Evolutionary conservation across 1,284 basidiomycete genomes (phyloP).

Genomic region (Leccinum solheimii): DNA sequence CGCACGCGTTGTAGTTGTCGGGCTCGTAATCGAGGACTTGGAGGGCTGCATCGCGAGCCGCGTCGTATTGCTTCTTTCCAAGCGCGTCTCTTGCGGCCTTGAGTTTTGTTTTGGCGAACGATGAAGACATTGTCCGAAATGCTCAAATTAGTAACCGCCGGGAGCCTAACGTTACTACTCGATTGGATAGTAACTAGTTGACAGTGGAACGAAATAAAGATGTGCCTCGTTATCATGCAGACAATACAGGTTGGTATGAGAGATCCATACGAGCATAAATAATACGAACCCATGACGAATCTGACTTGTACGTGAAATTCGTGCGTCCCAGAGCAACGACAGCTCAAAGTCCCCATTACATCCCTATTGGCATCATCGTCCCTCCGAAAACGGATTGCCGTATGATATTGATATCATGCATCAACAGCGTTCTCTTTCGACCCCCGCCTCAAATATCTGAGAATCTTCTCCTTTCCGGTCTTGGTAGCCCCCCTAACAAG

Average conservation of each 20-base stretch:
- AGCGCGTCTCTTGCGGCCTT: constrained; percentile 81
- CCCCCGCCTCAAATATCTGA: constrained; percentile 22
- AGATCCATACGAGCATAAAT: constrained; percentile 4
- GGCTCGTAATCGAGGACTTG: constrained; percentile 73
- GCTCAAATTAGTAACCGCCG: not conserved
- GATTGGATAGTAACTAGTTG: too few species aligned
- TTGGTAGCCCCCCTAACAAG: constrained; percentile 27
- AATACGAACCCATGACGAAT: constrained; percentile 1
- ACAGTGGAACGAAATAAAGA: too few species aligned
- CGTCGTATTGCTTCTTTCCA: constrained; percentile 70
- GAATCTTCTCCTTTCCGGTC: constrained; percentile 14
- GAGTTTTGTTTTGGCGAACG: constrained; percentile 68
- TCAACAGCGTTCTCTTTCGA: constrained; percentile 9
- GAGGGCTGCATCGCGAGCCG: constrained; percentile 66
- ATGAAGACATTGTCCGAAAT: constrained; percentile 24
- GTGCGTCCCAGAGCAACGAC: not conserved
- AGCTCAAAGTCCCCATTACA: not conserved
- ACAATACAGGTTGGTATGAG: not conserved
- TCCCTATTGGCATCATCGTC: not conserved
- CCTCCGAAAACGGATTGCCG: not conserved
- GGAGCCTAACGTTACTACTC: not conserved
- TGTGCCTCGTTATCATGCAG: too few species aligned
- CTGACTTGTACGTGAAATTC: not conserved
- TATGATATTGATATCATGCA: not conserved
- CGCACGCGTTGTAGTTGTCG: constrained; percentile 81